Percentiles rank a stretch among this genome's conserved stretches.
phyloP scores from a whole-genome alignment of 352 stramenopile species.

The Phytophthora constricta region DNA sequence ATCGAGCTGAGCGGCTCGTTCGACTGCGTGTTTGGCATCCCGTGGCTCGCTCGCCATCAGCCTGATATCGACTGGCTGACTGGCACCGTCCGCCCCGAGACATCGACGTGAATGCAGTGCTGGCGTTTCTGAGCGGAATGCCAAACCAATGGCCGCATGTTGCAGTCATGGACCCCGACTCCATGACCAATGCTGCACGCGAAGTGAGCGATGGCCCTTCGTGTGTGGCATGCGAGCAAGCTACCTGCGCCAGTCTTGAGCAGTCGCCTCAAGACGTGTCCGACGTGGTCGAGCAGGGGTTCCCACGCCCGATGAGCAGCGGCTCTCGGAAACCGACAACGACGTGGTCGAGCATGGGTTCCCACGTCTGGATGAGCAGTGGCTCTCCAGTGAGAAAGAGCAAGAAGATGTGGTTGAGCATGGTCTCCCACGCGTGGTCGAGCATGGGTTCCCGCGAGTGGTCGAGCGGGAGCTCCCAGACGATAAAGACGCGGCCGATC shows the following conservation, averaged over 20 bases:
- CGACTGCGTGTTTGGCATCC: slow-evolving; percentile 17
- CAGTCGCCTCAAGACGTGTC: slow-evolving; percentile 17
- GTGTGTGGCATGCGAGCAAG: slow-evolving; percentile 6
- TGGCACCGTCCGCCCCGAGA: slow-evolving; percentile 17
- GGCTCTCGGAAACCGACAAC: slow-evolving; percentile 7
- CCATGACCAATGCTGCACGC: not conserved
- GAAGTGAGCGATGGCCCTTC: slow-evolving; percentile 30
- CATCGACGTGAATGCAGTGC: not conserved
- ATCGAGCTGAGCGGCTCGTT: slow-evolving; percentile 13
- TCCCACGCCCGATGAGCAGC: slow-evolving; percentile 15
- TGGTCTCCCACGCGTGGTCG: too few species aligned
- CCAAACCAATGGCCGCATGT: slow-evolving; percentile 14
- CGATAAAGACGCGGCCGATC: not conserved
- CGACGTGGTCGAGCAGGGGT: slow-evolving; percentile 4
- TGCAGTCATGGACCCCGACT: slow-evolving; percentile 24
- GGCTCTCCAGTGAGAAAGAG: too few species aligned
- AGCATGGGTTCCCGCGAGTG: too few species aligned
- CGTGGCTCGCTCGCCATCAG: slow-evolving; percentile 34
- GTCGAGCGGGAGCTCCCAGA: not conserved
- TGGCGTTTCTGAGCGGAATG: slow-evolving; percentile 13
- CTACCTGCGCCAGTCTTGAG: slow-evolving; percentile 13
- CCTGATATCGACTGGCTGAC: slow-evolving; percentile 32
- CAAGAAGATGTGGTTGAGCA: too few species aligned
- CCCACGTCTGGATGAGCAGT: too few species aligned
- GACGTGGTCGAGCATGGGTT: too few species aligned